These are phyloP conservation scores for Metschnikowia baotianmanensis DNA, from an alignment of 805 yeast species.

Conservation along the genomic window DNA sequence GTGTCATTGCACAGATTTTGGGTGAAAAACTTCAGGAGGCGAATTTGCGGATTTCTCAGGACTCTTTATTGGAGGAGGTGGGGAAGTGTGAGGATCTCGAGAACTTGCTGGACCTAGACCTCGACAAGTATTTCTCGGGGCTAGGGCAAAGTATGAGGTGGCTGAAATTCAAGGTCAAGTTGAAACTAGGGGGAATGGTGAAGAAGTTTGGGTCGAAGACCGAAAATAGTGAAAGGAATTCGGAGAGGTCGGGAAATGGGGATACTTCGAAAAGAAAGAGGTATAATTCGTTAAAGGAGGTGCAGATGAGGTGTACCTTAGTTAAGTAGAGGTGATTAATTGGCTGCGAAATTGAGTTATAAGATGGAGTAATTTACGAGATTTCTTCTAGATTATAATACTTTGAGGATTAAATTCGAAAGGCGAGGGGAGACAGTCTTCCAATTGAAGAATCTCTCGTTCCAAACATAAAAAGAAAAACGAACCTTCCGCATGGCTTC, in stretches of 20 bases:
- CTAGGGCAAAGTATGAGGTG: conserved; percentile 3
- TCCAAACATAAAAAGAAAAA: no score
- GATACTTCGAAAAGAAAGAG: not conserved
- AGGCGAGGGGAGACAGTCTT: no score
- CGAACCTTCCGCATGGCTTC: no score
- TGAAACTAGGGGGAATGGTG: conserved; percentile 2
- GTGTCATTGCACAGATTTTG: not conserved
- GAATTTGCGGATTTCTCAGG: conserved; percentile 3
- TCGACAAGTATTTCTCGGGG: conserved; percentile 4
- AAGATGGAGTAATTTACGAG: no score
- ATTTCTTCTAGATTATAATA: no score
- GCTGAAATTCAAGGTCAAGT: conserved; percentile 5
- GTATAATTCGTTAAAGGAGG: not conserved
- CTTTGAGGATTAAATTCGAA: no score
- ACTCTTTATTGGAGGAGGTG: conserved; percentile 3
- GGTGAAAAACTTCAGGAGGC: conserved; percentile 1
- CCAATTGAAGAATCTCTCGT: no score
- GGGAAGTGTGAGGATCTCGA: conserved; percentile 9
- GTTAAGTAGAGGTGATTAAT: not conserved
- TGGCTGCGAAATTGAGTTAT: no score
- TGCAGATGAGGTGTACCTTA: conserved; percentile 1
- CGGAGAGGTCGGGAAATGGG: not conserved
- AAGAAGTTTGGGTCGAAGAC: not conserved
- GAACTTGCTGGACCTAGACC: conserved; percentile 5
- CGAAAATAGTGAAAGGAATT: no score